Evolutionary conservation across 495 filamentous ascomycete genomes (phyloP).

Genomic region (Aspergillus hancockii): DNA sequence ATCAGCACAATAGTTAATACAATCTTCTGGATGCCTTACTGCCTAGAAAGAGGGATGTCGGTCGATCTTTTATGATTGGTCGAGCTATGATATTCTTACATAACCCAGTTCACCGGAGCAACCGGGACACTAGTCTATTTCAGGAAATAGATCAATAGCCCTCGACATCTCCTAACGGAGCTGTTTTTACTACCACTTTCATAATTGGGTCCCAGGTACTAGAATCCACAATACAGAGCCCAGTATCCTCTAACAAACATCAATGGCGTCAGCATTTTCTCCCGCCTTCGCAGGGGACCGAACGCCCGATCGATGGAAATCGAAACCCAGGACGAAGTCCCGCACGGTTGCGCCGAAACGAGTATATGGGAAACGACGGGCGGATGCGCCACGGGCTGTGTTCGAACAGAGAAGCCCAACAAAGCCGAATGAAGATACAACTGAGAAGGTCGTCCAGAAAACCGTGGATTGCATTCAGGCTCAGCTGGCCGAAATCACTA

Average conservation of each 20-base stretch:
- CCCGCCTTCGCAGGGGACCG: conserved; percentile 7
- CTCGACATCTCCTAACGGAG: background rate
- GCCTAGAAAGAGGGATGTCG: background rate
- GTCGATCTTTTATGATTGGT: background rate
- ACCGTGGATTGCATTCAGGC: conserved; percentile 31
- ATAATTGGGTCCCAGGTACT: background rate
- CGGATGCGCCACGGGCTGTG: conserved; percentile 42
- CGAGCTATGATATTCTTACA: background rate
- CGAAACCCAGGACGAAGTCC: conserved; percentile 23
- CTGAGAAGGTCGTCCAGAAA: conserved; percentile 14
- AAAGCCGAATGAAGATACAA: conserved; percentile 14
- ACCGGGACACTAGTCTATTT: conserved; percentile 11
- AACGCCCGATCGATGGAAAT: conserved; percentile 8
- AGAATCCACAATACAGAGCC: background rate
- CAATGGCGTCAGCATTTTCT: conserved; percentile 12
- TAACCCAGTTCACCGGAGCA: conserved; percentile 14
- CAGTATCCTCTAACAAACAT: background rate
- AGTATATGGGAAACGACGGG: conserved; percentile 47
- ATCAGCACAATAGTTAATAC: no score
- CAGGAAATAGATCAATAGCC: conserved; percentile 15
- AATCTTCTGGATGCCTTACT: background rate
- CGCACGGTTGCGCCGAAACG: conserved; percentile 31
- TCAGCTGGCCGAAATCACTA: conserved; percentile 38
- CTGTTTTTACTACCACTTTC: background rate
- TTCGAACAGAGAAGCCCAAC: conserved; percentile 43